Evolutionary conservation across 2,329 filamentous ascomycete genomes (phyloP).

Genomic region (Lachnellula arida): DNA sequence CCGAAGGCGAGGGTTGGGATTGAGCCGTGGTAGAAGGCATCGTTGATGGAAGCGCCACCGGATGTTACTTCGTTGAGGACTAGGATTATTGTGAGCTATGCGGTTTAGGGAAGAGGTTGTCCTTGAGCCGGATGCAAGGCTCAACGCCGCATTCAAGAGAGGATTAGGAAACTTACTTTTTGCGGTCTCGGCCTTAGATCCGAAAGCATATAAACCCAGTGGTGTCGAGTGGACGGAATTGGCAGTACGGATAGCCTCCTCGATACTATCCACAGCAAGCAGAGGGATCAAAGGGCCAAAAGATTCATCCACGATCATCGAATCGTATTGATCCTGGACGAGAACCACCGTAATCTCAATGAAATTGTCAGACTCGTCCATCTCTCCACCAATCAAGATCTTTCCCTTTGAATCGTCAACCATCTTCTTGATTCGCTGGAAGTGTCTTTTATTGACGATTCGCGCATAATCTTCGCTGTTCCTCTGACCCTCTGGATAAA

Average conservation of each 20-base stretch:
- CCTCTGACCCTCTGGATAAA: slow-evolving; percentile 79
- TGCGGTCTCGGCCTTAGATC: slow-evolving; percentile 70
- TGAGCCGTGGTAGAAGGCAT: slow-evolving; percentile 63
- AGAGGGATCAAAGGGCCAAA: slow-evolving; percentile 93
- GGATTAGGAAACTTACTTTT: slow-evolving; percentile 50
- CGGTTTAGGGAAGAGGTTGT: background rate
- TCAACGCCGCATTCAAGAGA: background rate
- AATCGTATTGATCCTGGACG: slow-evolving; percentile 69
- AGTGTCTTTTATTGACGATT: slow-evolving; percentile 77
- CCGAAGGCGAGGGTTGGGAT: slow-evolving; percentile 74
- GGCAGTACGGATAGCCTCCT: slow-evolving; percentile 78
- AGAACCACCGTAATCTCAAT: slow-evolving; percentile 93
- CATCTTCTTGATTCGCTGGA: slow-evolving; percentile 82
- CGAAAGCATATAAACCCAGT: slow-evolving; percentile 80
- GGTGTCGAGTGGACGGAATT: slow-evolving; percentile 81
- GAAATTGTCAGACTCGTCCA: slow-evolving; percentile 74
- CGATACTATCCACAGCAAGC: slow-evolving; percentile 70
- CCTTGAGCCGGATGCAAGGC: background rate
- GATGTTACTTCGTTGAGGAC: slow-evolving; percentile 60
- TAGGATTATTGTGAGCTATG: slow-evolving; percentile 26
- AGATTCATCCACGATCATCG: slow-evolving; percentile 75
- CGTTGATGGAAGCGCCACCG: slow-evolving; percentile 64
- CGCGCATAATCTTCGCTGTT: slow-evolving; percentile 72
- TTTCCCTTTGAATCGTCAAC: slow-evolving; percentile 78
- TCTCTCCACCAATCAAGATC: slow-evolving; percentile 80